These are phyloP conservation scores for Heliosperma pusillum DNA, from an alignment of 148 eudicot genomes.

Conservation along the genomic window DNA sequence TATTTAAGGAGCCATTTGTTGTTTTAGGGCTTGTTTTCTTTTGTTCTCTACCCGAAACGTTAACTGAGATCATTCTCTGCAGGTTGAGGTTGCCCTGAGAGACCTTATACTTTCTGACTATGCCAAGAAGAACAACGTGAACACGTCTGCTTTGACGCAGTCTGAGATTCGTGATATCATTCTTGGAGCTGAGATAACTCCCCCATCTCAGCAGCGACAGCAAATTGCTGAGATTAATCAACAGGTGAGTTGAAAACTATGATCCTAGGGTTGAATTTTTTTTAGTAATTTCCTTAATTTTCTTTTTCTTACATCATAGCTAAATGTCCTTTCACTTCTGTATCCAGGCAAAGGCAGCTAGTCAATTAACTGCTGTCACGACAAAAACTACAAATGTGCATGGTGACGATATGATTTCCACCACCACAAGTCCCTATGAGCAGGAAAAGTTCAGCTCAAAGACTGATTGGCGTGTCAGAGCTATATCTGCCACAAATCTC, in stretches of 20 bases:
- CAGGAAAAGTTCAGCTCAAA: conserved; percentile 86
- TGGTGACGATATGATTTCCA: conserved; percentile 85
- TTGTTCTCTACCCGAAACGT: not conserved
- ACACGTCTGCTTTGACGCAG: conserved; percentile 90
- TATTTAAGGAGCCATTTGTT: not conserved
- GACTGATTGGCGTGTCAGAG: conserved; percentile 99
- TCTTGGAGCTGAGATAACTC: conserved; percentile 98
- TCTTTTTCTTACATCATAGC: not conserved
- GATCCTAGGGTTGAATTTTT: not conserved
- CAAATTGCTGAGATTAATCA: conserved; percentile 98
- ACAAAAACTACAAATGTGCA: conserved; percentile 91
- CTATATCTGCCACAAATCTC: conserved; percentile 97
- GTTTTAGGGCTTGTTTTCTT: not conserved
- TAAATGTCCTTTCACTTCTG: not conserved
- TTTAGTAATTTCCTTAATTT: too few species aligned
- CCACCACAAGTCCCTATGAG: conserved; percentile 96
- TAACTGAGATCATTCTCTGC: conserved; percentile 22
- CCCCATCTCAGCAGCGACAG: conserved; percentile 95
- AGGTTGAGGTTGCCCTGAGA: conserved; percentile 99
- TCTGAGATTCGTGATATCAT: conserved; percentile 98
- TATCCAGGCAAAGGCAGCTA: conserved; percentile 64
- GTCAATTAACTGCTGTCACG: conserved; percentile 87
- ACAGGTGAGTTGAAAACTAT: conserved; percentile 35
- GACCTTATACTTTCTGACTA: conserved; percentile 95
- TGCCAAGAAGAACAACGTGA: conserved; percentile 98